Evolutionary conservation across 768 basidiomycete genomes (phyloP), one percentile per base, ranked within the genome.

Genomic region (Terana coerulea): DNA sequence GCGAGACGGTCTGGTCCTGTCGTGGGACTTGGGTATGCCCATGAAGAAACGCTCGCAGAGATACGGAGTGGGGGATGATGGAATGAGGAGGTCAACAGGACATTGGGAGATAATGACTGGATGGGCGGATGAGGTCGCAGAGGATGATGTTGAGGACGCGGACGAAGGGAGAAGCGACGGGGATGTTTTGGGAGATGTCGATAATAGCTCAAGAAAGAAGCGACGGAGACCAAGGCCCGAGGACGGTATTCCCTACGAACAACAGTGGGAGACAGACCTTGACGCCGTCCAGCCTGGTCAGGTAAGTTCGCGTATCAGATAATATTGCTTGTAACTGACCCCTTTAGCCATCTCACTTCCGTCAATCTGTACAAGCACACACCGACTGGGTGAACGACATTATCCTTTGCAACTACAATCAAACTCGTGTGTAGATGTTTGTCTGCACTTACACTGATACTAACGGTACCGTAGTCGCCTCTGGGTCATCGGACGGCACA

Each of bases 301-400:
- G 63, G 86, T 85, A 59, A 56, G 80, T n/a, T n/a, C n/a, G n/a
- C n/a, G n/a, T n/a, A n/a, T n/a, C n/a, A 24, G n/a, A n/a, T n/a
- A n/a, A n/a, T n/a, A n/a, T n/a, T 5, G 5, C 35, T 19, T 17
- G 19, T 3, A 40, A 43, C 51, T n/a, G 34, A 14, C 34, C 47
- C 19, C 46, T 53, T 3, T 47, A 83, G 79, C 67, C 69, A 22
- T 77, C 83, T 24, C 73, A 76, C 19, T 98, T 97, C 64, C 79
- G 95, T 25, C 95, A 98, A 66, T 87, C 84, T 52, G 84, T 86
- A 8, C 94, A 98, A 64, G 79, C 82, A 5, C 94, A 98, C 65
- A 85, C 84, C 1, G 95, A 98, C 69, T 99, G 95, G 95, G 82
- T 98, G 30, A 99, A 97, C 64, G 95, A 98, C 61, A 81, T 98